phyloP scores from a whole-genome alignment of 129 eudicot species.

The Ambrosia trifida region DNA sequence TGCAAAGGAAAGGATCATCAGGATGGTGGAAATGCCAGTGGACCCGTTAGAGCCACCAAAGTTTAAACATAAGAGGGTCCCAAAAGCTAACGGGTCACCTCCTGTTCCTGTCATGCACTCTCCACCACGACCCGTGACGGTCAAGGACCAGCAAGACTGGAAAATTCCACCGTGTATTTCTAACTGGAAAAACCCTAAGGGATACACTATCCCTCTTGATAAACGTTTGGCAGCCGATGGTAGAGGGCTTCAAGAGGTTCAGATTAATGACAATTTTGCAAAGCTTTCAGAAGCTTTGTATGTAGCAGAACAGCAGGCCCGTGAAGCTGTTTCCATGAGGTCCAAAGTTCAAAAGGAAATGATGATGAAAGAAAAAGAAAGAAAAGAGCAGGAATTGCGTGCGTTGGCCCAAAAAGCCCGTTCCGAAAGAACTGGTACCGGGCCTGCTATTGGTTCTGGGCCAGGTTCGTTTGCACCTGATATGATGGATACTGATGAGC shows the following conservation, averaged over 20 bases:
- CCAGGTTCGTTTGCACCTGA: slow-evolving; percentile 43
- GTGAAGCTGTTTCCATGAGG: slow-evolving; percentile 84
- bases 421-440: slow-evolving; percentile 69
- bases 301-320: slow-evolving; percentile 83
- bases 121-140: slow-evolving; percentile 92
- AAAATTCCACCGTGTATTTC: slow-evolving; percentile 94
- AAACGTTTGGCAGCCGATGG: slow-evolving; percentile 97
- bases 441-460: slow-evolving; percentile 43
- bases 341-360: slow-evolving; percentile 91
- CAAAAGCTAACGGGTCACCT: slow-evolving; percentile 88
- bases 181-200: slow-evolving; percentile 95
- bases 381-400: slow-evolving; percentile 76
- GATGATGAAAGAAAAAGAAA: slow-evolving; percentile 86
- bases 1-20: slow-evolving; percentile 79
- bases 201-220: slow-evolving; percentile 88
- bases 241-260: slow-evolving; percentile 91
- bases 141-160: slow-evolving; percentile 94
- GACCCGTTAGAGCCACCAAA: slow-evolving; percentile 95
- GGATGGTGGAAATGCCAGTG: slow-evolving; percentile 93
- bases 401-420: slow-evolving; percentile 84
- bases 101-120: slow-evolving; percentile 97
- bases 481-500: slow-evolving; percentile 47
- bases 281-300: slow-evolving; percentile 83
- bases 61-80: slow-evolving; percentile 94
- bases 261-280: slow-evolving; percentile 83